Evolutionary conservation across 2,329 filamentous ascomycete species (phyloP).

Genomic region (Gnomoniopsis smithogilvyi): DNA sequence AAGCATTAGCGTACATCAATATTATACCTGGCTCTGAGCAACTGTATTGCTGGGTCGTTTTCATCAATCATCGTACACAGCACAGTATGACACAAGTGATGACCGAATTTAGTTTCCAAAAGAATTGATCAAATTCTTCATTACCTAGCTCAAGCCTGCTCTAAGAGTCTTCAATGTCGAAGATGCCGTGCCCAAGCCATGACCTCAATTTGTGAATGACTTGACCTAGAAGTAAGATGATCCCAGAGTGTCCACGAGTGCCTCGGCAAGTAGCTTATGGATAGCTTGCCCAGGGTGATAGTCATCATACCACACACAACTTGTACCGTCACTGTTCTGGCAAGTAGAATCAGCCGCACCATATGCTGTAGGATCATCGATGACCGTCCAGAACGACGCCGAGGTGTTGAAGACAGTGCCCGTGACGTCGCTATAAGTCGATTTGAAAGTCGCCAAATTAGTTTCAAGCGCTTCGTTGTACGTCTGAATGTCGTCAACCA

Average conservation of each 20-base stretch:
- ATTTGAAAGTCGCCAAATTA: constrained; percentile 7
- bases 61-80: no score
- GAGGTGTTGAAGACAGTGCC: constrained; percentile 8
- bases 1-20: no score
- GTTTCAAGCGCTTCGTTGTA: constrained; percentile 10
- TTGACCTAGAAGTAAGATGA: not conserved
- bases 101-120: no score
- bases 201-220: no score
- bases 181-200: no score
- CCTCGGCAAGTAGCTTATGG: constrained; percentile 6
- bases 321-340: constrained; percentile 2
- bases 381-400: constrained; percentile 1
- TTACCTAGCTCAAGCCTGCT: no score
- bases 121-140: no score
- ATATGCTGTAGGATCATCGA: constrained; percentile 8
- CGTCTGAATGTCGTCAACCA: constrained; percentile 4
- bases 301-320: constrained; percentile 12
- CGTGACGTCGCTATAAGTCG: constrained; percentile 2
- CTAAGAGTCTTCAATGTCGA: no score
- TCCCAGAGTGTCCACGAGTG: not conserved
- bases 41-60: not conserved
- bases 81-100: no score
- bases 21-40: no score
- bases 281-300: constrained; percentile 10
- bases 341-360: constrained; percentile 6